Conservation (phyloP, 139 green algal species). For the Pleodorina starrii region DNA sequence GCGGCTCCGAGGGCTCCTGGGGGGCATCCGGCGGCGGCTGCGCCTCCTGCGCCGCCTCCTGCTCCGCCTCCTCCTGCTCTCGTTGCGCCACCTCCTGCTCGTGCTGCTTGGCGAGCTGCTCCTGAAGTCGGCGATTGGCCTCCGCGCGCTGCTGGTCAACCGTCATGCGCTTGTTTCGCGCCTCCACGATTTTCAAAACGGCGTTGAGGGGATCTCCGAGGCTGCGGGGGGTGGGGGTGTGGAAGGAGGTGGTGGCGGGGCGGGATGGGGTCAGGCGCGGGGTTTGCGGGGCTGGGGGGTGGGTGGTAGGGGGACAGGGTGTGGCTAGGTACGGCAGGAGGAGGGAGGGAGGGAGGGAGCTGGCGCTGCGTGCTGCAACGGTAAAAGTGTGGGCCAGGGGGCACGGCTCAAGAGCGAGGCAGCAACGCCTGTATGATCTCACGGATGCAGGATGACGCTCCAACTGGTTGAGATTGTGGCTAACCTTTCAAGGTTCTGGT, state of each 20-base stretch:
- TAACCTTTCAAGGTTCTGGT: not conserved
- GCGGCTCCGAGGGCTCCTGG: not conserved
- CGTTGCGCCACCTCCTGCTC: not conserved
- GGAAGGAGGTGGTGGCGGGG: not conserved
- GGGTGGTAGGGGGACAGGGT: no score
- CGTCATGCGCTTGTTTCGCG: not conserved
- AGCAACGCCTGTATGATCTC: no score
- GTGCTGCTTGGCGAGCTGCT: not conserved
- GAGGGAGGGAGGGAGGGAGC: no score
- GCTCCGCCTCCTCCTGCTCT: not conserved
- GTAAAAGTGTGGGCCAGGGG: no score
- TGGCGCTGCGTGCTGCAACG: no score
- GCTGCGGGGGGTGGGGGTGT: not conserved
- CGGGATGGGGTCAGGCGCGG: no score
- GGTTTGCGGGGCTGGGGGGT: no score
- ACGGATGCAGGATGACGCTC: no score
- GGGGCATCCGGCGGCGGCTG: not conserved
- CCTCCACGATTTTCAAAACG: not conserved
- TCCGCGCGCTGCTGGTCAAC: not conserved
- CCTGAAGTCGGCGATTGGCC: not conserved
- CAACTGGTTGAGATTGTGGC: no score
- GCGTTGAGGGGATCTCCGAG: not conserved
- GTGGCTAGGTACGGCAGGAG: no score
- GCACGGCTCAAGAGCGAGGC: no score
- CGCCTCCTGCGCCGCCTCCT: constrained; percentile 3